These are phyloP conservation scores for Cyclotella kingstonii DNA, from an alignment of 108 stramenopile species.

Conservation along the genomic window DNA sequence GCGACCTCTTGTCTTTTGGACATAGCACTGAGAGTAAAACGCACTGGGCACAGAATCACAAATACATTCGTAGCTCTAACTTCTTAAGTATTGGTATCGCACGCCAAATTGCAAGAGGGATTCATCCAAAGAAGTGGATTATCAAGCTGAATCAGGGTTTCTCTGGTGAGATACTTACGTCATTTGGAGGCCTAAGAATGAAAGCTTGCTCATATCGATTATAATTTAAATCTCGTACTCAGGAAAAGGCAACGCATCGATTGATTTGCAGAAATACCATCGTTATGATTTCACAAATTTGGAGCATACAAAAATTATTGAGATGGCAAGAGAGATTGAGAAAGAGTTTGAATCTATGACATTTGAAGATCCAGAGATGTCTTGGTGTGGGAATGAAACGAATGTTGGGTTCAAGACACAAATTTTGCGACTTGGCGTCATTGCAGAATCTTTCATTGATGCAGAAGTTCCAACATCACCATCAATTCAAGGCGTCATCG, in stretches of 20 bases:
- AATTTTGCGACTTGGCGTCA: constrained; percentile 26
- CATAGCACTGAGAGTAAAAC: constrained; percentile 3
- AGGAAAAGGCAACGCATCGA: constrained; percentile 35
- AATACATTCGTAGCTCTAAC: constrained; percentile 23
- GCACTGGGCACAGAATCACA: constrained; percentile 21
- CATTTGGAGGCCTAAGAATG: too few species aligned
- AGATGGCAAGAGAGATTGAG: constrained; percentile 22
- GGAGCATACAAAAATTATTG: too few species aligned
- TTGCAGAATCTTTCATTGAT: constrained; percentile 38
- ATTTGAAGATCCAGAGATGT: constrained; percentile 19
- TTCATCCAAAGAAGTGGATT: constrained; percentile 25
- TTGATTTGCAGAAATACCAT: constrained; percentile 19
- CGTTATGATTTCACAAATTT: too few species aligned
- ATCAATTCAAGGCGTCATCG: constrained; percentile 32
- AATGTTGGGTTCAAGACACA: constrained; percentile 27
- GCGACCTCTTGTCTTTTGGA: constrained; percentile 25
- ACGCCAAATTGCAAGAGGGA: constrained; percentile 16
- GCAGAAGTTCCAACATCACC: constrained; percentile 34
- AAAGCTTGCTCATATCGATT: too few species aligned
- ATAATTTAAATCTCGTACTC: not conserved
- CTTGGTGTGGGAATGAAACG: constrained; percentile 12
- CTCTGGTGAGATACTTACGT: constrained; percentile 16
- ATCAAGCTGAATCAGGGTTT: constrained; percentile 43
- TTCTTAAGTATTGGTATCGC: constrained; percentile 26
- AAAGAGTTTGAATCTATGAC: constrained; percentile 20